Evolutionary conservation across 176 grass and related monocot species (phyloP).

Genomic region (Zizania latifolia): DNA sequence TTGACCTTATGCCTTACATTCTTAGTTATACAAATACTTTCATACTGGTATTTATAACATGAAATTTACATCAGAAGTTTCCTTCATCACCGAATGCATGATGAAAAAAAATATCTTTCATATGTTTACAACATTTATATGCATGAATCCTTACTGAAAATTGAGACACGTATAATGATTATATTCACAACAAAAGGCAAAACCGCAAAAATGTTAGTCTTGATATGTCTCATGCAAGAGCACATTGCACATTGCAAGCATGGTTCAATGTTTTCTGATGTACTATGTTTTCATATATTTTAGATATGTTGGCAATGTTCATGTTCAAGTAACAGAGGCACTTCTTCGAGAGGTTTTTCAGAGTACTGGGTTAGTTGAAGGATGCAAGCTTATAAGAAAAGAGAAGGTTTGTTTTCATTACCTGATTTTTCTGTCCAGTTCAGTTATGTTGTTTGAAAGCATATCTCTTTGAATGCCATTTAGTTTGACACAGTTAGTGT

Average conservation of each 20-base stretch:
- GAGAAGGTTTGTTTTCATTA: slow-evolving; percentile 48
- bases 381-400: slow-evolving; percentile 89
- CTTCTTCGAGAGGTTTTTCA: slow-evolving; percentile 66
- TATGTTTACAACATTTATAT: not conserved
- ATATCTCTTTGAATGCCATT: not conserved
- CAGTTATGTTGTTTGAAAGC: not conserved
- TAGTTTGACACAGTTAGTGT: not conserved
- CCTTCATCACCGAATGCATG: not conserved
- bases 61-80: too few species aligned
- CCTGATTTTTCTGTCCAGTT: not conserved
- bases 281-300: not conserved
- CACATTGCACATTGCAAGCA: not conserved
- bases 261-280: not conserved
- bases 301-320: slow-evolving; percentile 90
- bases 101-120: not conserved
- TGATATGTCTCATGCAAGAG: not conserved
- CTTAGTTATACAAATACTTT: too few species aligned
- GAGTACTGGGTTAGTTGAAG: slow-evolving; percentile 69
- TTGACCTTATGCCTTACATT: not conserved
- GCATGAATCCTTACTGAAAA: not conserved
- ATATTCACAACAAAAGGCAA: not conserved
- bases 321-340: slow-evolving; percentile 74
- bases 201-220: too few species aligned
- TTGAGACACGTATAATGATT: not conserved
- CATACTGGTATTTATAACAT: too few species aligned